phyloP scores from a whole-genome alignment of 768 basidiomycete genomes.

The Podaxis pistillaris region DNA sequence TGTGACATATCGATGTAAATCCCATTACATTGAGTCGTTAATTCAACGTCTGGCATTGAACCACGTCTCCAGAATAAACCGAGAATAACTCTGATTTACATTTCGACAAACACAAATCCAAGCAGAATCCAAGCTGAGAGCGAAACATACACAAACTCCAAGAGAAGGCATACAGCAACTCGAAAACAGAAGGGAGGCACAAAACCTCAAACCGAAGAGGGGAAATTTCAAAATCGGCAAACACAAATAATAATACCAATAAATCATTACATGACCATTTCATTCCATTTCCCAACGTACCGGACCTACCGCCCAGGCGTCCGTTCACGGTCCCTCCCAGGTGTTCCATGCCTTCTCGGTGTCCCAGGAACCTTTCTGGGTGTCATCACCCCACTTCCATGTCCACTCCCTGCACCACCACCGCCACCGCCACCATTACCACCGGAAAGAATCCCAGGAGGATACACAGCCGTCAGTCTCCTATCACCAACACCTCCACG shows the following conservation, averaged over 20 bases:
- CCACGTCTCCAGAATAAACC: background rate
- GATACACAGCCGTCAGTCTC: slow-evolving; percentile 51
- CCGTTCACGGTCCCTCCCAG: slow-evolving; percentile 28
- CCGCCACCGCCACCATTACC: background rate
- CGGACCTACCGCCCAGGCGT: slow-evolving; percentile 11
- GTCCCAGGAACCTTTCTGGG: slow-evolving; percentile 68
- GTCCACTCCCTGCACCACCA: background rate
- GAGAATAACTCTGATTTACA: background rate
- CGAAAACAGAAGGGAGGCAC: too few species aligned
- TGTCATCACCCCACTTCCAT: slow-evolving; percentile 29
- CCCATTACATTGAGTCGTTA: too few species aligned
- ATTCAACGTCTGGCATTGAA: too few species aligned
- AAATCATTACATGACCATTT: background rate
- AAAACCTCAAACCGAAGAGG: too few species aligned
- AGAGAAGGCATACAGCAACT: too few species aligned
- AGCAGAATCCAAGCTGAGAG: background rate
- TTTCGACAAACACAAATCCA: background rate
- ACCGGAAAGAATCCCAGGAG: slow-evolving; percentile 19
- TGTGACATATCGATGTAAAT: too few species aligned
- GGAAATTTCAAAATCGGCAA: background rate
- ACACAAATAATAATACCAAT: slow-evolving; percentile 2
- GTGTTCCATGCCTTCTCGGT: slow-evolving; percentile 43
- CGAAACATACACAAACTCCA: background rate
- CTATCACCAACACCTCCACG: slow-evolving; percentile 47
- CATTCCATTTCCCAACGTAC: background rate